Evolutionary conservation across 257 asterid species (phyloP), one percentile per base, ranked within the genome.

Genomic region (Jacaranda copaia): DNA sequence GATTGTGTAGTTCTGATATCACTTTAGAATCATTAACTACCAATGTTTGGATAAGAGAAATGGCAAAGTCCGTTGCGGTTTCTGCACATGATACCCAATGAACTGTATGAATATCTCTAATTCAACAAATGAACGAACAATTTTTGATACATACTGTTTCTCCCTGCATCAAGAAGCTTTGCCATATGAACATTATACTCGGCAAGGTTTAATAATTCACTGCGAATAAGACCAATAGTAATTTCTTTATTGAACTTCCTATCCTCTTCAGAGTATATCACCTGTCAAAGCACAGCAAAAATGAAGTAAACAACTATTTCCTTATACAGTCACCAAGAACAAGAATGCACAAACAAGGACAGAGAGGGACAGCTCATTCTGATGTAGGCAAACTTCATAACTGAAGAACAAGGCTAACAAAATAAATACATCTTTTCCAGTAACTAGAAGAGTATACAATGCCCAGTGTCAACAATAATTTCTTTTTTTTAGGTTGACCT

Each of bases 131-230:
- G 57, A 77, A 84, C 18, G 25, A 79, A 56, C 68, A 57, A 62
- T 76, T 66, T n/a, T 3, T 67, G 16, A 70, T 70, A 84, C 97
- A 40, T 86, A 96, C 99, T 93, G 88, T 96, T 88, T 83, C 99
- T 85, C 70, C 99, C 99, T 13, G 95, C 91, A 79, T 93, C 99
- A 83, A 93, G 88, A 80, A 88, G 93, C 87, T 96, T 96, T 48
- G 99, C 96, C 97, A 96, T 96, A 81, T 93, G 97, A 72, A 91
- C 97, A 87, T 89, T 91, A 80, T 96, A 96, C 80, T 96, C 99
- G 0, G 97, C 93, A 78, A 96, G 94, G 86, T 89, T 93, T 64
- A 96, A 85, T 67, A 96, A 73, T 77, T 93, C 98, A 68, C 96
- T 88, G 63, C 68, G 89, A 19, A 96, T 96, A 80, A 96, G 94